These are phyloP conservation scores for Dictyostelium discoideum DNA, from an alignment of 78 protist genomes.

Conservation along the genomic window dicty_2.7 NC_007090.3:4110001-4110500, in stretches of 20 bases:
- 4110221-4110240: not conserved
- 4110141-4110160: not conserved
- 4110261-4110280: slow-evolving; percentile 34
- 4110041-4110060: slow-evolving; percentile 28
- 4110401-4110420: slow-evolving; percentile 49
- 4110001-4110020: slow-evolving; percentile 62
- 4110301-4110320: slow-evolving; percentile 46
- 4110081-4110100: not conserved
- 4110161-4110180: not conserved
- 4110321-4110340: slow-evolving; percentile 28
- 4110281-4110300: slow-evolving; percentile 75
- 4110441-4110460: slow-evolving; percentile 24
- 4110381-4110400: slow-evolving; percentile 60
- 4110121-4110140: not conserved
- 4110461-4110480: slow-evolving; percentile 14
- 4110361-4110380: slow-evolving; percentile 45
- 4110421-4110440: not conserved
- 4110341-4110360: slow-evolving; percentile 63
- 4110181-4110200: not conserved
- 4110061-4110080: not conserved
- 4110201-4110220: too few species aligned
- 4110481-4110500: slow-evolving; percentile 55
- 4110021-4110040: slow-evolving; percentile 56
- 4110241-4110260: slow-evolving; percentile 5
- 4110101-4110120: not conserved